Evolutionary conservation across 805 yeast genomes (phyloP).

Genomic region (Saccharomycopsis sp.): DNA sequence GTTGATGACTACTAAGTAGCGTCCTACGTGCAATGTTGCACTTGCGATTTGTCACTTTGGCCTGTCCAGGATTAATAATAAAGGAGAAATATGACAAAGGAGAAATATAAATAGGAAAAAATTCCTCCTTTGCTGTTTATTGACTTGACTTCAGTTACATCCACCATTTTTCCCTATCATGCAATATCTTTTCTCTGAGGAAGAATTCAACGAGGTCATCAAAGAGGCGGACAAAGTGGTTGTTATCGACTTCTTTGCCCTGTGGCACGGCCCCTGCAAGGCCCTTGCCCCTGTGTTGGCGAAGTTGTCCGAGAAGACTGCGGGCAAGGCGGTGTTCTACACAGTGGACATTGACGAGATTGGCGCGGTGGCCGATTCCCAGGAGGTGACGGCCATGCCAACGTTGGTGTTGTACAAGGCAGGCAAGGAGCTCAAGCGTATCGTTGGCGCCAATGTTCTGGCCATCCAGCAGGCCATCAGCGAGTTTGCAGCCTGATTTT

Average conservation of each 20-base stretch:
- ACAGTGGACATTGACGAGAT: constrained; percentile 89
- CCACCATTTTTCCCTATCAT: too few species aligned
- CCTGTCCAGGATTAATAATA: too few species aligned
- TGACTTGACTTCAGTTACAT: too few species aligned
- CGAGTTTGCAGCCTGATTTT: too few species aligned
- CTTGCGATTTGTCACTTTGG: too few species aligned
- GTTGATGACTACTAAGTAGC: too few species aligned
- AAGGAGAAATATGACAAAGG: too few species aligned
- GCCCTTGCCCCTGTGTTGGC: constrained; percentile 92
- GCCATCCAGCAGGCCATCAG: constrained; percentile 65
- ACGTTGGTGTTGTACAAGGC: constrained; percentile 69
- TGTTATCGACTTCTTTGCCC: constrained; percentile 92
- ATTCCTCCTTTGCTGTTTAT: too few species aligned
- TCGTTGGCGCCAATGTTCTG: constrained; percentile 86
- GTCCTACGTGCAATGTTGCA: too few species aligned
- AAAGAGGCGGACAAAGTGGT: constrained; percentile 60
- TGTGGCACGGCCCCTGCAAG: constrained; percentile 99
- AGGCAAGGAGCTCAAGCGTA: constrained; percentile 70
- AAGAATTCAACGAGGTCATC: constrained; percentile 63
- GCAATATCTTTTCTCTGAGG: constrained; percentile 36
- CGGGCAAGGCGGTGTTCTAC: constrained; percentile 62
- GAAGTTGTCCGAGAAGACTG: constrained; percentile 52
- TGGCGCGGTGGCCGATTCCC: constrained; percentile 61
- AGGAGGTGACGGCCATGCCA: constrained; percentile 54
- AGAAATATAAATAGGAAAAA: too few species aligned